Conservation (phyloP, 495 filamentous ascomycete genomes). For the Hypoxylon intermedium region DNA sequence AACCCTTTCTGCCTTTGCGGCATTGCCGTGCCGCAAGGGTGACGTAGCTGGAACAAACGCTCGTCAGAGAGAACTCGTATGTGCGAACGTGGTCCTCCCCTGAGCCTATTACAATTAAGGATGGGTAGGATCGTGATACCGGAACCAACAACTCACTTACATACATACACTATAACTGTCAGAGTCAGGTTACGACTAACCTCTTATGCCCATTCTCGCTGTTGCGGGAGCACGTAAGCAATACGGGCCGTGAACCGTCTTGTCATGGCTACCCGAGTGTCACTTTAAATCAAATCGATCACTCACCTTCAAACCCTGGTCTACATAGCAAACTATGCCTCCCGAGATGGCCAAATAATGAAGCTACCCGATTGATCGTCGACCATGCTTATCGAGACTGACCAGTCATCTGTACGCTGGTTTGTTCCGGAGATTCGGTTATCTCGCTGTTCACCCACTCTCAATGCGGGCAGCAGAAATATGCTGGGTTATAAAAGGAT, state of each 20-base stretch:
- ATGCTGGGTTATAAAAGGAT: slow-evolving; percentile 31
- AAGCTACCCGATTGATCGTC: slow-evolving; percentile 13
- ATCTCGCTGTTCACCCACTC: slow-evolving; percentile 15
- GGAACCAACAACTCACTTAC: not conserved
- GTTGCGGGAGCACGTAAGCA: slow-evolving; percentile 15
- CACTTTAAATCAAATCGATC: slow-evolving; percentile 11
- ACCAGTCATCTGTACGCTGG: not conserved
- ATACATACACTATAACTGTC: not conserved
- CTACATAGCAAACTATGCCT: slow-evolving; percentile 1
- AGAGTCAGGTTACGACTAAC: not conserved
- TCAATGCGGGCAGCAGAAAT: slow-evolving; percentile 2
- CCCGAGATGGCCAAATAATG: not conserved
- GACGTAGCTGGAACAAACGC: slow-evolving; percentile 36
- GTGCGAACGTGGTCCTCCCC: slow-evolving; percentile 7
- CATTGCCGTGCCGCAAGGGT: slow-evolving; percentile 34
- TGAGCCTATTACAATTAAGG: slow-evolving; percentile 1
- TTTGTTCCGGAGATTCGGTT: slow-evolving; percentile 32
- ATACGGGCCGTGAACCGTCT: slow-evolving; percentile 12
- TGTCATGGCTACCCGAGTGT: slow-evolving; percentile 10
- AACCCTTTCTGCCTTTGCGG: slow-evolving; percentile 16
- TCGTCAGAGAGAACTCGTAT: slow-evolving; percentile 28
- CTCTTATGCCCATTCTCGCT: slow-evolving; percentile 1
- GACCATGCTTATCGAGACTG: slow-evolving; percentile 14
- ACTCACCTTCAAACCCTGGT: slow-evolving; percentile 6
- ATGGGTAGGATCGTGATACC: slow-evolving; percentile 18